A percentile compares a stretch with the other conserved stretches of the same genome.
These are phyloP conservation scores for Luvunga scandens DNA, from an alignment of 345 rosid genomes.

Conservation along the genomic window DNA sequence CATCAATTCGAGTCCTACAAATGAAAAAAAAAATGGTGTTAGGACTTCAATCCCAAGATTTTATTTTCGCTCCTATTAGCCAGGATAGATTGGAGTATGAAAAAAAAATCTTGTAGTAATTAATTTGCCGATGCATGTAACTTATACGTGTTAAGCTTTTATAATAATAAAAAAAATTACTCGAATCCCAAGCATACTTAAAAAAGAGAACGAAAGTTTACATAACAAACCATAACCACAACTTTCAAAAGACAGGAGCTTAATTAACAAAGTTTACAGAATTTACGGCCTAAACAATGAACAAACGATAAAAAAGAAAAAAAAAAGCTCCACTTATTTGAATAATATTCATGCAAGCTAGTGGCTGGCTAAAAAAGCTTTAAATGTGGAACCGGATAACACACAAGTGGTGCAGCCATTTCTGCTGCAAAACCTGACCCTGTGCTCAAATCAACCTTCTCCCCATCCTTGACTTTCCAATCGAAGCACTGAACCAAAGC, in stretches of 20 bases:
- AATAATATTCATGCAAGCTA: neutral
- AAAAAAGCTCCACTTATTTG: neutral
- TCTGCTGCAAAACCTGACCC: conserved; percentile 41
- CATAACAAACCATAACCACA: neutral
- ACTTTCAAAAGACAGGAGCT: neutral
- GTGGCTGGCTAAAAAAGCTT: neutral
- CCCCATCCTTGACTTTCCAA: conserved; percentile 30
- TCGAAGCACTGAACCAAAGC: conserved; percentile 41
- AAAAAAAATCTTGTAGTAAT: no score
- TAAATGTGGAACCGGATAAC: conserved; percentile 23
- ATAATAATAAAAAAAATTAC: no score
- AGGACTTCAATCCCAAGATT: no score
- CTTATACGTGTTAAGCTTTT: no score
- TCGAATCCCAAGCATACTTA: no score
- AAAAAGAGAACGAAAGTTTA: no score
- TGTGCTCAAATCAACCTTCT: conserved; percentile 25
- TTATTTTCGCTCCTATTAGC: no score
- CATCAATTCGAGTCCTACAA: no score
- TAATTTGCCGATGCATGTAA: no score
- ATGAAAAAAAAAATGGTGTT: no score
- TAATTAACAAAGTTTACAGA: neutral
- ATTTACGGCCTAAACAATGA: neutral
- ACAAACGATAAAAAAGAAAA: no score
- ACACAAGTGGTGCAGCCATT: conserved; percentile 36
- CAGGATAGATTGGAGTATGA: no score